Percentiles rank a stretch among this genome's conserved stretches.
phyloP scores from a whole-genome alignment of 129 eudicot genomes.

The Lactuca saligna region DNA sequence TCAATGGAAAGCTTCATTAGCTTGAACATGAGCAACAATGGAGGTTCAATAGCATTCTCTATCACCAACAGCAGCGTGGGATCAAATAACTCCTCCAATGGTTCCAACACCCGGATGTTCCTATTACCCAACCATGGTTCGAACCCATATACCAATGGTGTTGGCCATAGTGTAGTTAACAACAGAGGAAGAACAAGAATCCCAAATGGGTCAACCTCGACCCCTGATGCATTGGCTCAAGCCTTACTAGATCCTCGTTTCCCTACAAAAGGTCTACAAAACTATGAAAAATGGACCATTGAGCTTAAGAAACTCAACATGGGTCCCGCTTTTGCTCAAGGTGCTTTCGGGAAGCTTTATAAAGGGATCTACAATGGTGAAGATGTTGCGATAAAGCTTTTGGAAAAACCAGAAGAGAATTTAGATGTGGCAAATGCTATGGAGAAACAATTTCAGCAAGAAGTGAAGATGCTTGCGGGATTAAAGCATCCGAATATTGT shows the following conservation, averaged over 20 bases:
- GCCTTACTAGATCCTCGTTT: slow-evolving; percentile 52
- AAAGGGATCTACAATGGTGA: slow-evolving; percentile 68
- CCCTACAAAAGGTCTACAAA: slow-evolving; percentile 55
- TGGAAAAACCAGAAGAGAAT: slow-evolving; percentile 73
- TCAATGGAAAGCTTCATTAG: slow-evolving; percentile 63
- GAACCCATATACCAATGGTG: slow-evolving; percentile 43
- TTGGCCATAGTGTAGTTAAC: slow-evolving; percentile 41
- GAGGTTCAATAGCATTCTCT: slow-evolving; percentile 70
- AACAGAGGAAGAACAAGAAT: slow-evolving; percentile 39
- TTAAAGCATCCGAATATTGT: slow-evolving; percentile 78
- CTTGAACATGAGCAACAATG: slow-evolving; percentile 57
- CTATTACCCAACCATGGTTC: slow-evolving; percentile 48
- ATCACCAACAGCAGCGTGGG: slow-evolving; percentile 64
- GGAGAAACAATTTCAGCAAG: slow-evolving; percentile 91
- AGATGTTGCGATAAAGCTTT: slow-evolving; percentile 76
- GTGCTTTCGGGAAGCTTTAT: slow-evolving; percentile 81
- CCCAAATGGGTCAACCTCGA: slow-evolving; percentile 50
- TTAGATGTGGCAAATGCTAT: slow-evolving; percentile 63
- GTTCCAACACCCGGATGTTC: slow-evolving; percentile 58
- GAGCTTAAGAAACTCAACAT: slow-evolving; percentile 58
- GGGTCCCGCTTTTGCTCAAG: slow-evolving; percentile 80
- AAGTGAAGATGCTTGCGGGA: slow-evolving; percentile 77
- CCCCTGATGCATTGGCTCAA: slow-evolving; percentile 62
- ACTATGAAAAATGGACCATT: slow-evolving; percentile 69
- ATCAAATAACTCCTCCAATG: slow-evolving; percentile 37